Evolutionary conservation across 352 stramenopile species (phyloP).

Genomic region (Phytophthora pisi): DNA sequence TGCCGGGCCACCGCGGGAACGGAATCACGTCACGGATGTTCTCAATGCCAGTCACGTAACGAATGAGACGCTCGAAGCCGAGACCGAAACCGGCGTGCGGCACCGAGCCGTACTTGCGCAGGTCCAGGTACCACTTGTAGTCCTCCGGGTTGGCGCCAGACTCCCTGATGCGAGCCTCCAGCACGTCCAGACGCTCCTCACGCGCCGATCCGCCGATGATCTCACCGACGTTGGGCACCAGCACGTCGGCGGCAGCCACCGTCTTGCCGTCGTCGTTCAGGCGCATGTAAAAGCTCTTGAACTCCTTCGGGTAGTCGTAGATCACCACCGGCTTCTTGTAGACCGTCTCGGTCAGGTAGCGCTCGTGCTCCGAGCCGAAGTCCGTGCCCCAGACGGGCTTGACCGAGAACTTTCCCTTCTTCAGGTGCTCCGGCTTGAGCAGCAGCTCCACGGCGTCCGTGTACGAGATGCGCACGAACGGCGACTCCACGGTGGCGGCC

Average conservation of each 20-base stretch:
- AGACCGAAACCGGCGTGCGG: conserved; percentile 98
- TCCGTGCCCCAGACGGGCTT: conserved; percentile 95
- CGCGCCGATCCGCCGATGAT: conserved; percentile 98
- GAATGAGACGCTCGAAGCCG: conserved; percentile 98
- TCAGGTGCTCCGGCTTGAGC: conserved; percentile 78
- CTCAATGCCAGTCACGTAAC: conserved; percentile 98
- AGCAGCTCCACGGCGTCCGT: conserved; percentile 95
- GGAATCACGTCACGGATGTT: conserved; percentile 99
- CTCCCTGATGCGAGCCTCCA: conserved; percentile 77
- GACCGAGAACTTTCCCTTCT: conserved; percentile 88
- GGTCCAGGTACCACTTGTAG: conserved; percentile 98
- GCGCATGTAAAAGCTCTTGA: conserved; percentile 99
- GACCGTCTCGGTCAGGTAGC: conserved; percentile 93
- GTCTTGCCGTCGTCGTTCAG: conserved; percentile 97
- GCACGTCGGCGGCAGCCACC: conserved; percentile 97
- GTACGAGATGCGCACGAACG: conserved; percentile 92
- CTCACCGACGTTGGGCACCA: conserved; percentile 97
- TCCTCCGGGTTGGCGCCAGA: conserved; percentile 80
- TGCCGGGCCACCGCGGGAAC: conserved; percentile 96
- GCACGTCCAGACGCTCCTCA: conserved; percentile 94
- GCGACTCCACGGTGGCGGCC: conserved; percentile 46
- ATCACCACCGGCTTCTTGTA: conserved; percentile 95
- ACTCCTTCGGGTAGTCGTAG: conserved; percentile 98
- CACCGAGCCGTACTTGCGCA: conserved; percentile 95
- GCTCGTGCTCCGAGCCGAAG: conserved; percentile 97